Conservation (phyloP, 148 eudicot species). For the Polygonum maritimum region DNA sequence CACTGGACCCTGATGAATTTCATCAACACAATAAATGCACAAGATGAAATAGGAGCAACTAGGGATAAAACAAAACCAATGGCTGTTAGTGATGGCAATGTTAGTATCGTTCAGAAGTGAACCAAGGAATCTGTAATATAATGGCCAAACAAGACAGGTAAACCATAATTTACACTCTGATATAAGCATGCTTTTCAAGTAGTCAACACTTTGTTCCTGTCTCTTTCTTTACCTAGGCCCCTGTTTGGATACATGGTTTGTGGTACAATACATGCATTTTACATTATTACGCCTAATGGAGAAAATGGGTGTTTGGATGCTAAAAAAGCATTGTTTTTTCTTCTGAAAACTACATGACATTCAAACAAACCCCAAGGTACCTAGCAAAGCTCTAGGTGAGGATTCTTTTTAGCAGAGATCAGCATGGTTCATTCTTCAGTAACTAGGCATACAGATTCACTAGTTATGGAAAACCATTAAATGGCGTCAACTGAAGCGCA, state of each 20-base stretch:
- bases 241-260: too few relatives aligned
- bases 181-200: too few relatives aligned
- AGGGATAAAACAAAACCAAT: not conserved
- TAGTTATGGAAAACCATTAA: not conserved
- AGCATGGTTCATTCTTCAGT: not conserved
- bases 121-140: too few relatives aligned
- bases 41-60: not conserved
- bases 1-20: slow-evolving; percentile 26
- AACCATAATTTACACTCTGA: too few relatives aligned
- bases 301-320: too few relatives aligned
- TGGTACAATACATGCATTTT: too few relatives aligned
- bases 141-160: not conserved
- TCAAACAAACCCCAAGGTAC: not conserved
- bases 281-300: too few relatives aligned
- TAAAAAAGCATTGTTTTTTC: too few relatives aligned
- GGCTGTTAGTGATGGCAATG: not conserved
- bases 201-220: not conserved
- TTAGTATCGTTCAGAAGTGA: not conserved
- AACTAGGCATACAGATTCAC: not conserved
- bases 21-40: not conserved
- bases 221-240: not conserved
- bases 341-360: too few relatives aligned
- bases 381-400: not conserved
- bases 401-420: not conserved
- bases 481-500: not conserved